Evolutionary conservation across 2,329 filamentous ascomycete genomes (phyloP).

Genomic region (Fusarium metavorans): DNA sequence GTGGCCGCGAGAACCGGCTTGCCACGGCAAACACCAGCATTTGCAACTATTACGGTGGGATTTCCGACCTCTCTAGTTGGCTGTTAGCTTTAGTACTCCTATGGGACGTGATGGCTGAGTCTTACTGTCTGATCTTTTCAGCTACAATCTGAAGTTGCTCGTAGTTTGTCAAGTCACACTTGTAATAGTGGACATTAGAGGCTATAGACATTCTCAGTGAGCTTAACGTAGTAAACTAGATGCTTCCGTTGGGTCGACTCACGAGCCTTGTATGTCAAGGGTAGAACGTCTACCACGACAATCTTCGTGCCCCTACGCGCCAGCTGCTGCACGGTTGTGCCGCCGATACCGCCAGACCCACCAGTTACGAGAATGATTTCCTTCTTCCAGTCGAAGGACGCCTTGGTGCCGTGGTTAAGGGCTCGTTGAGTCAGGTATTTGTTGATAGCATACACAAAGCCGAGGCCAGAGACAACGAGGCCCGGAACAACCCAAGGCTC

Average conservation of each 20-base stretch:
- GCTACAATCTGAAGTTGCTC: conserved; percentile 57
- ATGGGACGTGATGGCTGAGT: not conserved
- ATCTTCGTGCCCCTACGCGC: conserved; percentile 66
- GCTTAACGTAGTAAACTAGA: accelerated
- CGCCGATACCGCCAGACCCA: conserved; percentile 70
- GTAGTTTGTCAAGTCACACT: conserved; percentile 66
- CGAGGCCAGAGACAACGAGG: not conserved
- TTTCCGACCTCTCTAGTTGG: conserved; percentile 57
- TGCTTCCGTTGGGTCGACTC: not conserved
- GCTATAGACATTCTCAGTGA: not conserved
- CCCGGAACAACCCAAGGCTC: not conserved
- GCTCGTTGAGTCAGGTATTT: not conserved
- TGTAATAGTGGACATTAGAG: conserved; percentile 61
- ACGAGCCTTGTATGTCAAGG: conserved; percentile 6
- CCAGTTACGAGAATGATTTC: conserved; percentile 72
- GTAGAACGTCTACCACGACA: conserved; percentile 67
- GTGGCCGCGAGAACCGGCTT: conserved; percentile 62
- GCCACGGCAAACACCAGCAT: conserved; percentile 65
- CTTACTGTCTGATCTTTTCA: conserved; percentile 48
- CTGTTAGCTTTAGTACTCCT: not conserved
- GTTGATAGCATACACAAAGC: not conserved
- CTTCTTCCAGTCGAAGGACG: conserved; percentile 63
- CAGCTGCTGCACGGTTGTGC: conserved; percentile 63
- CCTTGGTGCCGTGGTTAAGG: conserved; percentile 55
- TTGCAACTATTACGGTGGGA: conserved; percentile 67